Conservation (phyloP, 306 rosid species). For the Acmispon strigosus region DNA sequence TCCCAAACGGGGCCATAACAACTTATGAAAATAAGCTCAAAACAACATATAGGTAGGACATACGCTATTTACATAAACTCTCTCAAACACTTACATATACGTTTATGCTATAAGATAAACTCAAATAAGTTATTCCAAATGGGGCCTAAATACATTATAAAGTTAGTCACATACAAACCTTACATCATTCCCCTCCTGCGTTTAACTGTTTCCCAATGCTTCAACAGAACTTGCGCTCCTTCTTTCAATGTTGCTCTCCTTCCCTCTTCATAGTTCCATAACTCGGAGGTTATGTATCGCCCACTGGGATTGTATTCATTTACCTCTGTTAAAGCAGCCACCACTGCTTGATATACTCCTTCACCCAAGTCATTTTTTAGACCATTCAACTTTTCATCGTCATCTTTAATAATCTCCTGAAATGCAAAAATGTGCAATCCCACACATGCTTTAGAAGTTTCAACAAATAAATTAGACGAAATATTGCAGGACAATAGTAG, state of each 20-base stretch:
- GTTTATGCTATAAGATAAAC: no score
- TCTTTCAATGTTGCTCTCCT: slow-evolving; percentile 43
- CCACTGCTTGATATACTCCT: slow-evolving; percentile 37
- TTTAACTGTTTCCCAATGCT: slow-evolving; percentile 24
- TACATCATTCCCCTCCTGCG: slow-evolving; percentile 30
- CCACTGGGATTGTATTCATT: slow-evolving; percentile 60
- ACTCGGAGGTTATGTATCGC: slow-evolving; percentile 38
- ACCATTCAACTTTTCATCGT: slow-evolving; percentile 44
- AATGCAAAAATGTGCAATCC: slow-evolving; percentile 12
- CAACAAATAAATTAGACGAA: not conserved
- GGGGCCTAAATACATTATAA: not conserved
- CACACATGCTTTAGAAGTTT: not conserved
- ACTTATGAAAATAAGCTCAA: no score
- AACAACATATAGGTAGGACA: no score
- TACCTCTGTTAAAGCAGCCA: slow-evolving; percentile 38
- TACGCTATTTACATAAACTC: no score
- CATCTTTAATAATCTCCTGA: slow-evolving; percentile 49
- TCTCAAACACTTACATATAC: no score
- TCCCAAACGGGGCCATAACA: no score
- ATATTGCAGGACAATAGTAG: not conserved
- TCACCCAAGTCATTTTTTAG: slow-evolving; percentile 41
- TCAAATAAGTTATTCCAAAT: no score
- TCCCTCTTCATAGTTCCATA: slow-evolving; percentile 48
- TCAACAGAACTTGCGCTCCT: slow-evolving; percentile 31
- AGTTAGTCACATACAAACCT: slow-evolving; percentile 25